phyloP scores from a whole-genome alignment of 2,329 filamentous ascomycete species.

The Microsporum audouinii region DNA sequence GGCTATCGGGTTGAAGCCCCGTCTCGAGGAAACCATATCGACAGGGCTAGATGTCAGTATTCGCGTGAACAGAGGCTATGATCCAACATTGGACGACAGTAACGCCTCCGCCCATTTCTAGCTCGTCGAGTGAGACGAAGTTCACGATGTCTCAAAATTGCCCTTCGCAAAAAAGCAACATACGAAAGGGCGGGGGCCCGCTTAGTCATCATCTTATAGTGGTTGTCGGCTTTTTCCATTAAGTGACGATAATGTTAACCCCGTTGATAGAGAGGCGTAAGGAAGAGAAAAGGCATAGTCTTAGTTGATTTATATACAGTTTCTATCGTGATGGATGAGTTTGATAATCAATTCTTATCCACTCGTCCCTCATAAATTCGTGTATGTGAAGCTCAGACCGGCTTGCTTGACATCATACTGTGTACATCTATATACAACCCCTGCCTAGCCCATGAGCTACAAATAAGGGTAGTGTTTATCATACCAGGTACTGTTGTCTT shows the following conservation, averaged over 20 bases:
- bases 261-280: background rate
- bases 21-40: constrained; percentile 25
- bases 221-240: background rate
- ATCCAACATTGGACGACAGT: background rate
- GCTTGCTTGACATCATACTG: background rate
- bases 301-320: background rate
- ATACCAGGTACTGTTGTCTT: background rate
- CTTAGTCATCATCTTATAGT: background rate
- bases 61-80: background rate
- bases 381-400: background rate
- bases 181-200: background rate
- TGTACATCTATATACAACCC: background rate
- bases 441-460: background rate
- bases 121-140: background rate
- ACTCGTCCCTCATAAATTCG: background rate
- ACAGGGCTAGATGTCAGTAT: background rate
- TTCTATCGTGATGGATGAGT: background rate
- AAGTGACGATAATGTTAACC: background rate
- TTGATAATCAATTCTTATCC: background rate
- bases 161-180: background rate
- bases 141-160: background rate
- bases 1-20: constrained; percentile 43
- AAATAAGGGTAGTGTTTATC: background rate
- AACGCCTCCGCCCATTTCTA: background rate
- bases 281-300: background rate